Evolutionary conservation across 2,329 filamentous ascomycete species (phyloP), one percentile per base, ranked within the genome.

Genomic region (Leptosphaerulina australis): DNA sequence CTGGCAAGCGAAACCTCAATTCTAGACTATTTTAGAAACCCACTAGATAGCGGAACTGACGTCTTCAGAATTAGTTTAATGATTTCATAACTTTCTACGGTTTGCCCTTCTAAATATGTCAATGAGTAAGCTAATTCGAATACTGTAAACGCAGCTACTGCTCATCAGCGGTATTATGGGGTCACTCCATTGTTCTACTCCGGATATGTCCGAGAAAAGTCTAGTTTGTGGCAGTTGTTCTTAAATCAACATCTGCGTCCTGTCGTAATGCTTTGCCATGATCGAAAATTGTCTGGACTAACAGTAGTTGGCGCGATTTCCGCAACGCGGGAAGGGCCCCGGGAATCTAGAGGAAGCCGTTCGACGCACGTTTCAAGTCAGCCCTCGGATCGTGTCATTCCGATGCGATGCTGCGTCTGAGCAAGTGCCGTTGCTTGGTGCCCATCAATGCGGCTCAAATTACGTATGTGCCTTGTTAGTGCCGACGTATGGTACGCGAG

Each of bases 361-460:
- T 5, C 11, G 6, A 12, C 11, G 44, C 14, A 5, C 12, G 15
- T 17, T 28, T 24, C 14, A n/a, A 25, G 24, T 17, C 14, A 47
- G 29, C n/a, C 7, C 8, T 11, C 30, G 30, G 30, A n/a, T 38
- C 26, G 35, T 25, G 21, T 28, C 21, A 28, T 12, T 26, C 15
- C 10, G 3, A 28, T 25, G 21, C 22, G 28, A 28, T 12, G 20
- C 15, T 14, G 3, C 10, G 12, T 38, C 31, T 11, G 12, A 18
- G 35, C 12, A 28, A 6, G 10, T 26, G 28, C 35, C 29, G 36
- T 33, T 48, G 45, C 38, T 37, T 43, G 37, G 45, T 15, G 11
- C 9, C 25, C 18, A 36, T 25, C 14, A 8, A 49, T 44, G 39
- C 39, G 39, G 39, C 39, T 44, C 39, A 50, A 49, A n/a, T 31